A percentile compares a stretch with the other conserved stretches of the same genome.
phyloP scores from a whole-genome alignment of 306 rosid species.

The Lathyrus tuberosus region DNA sequence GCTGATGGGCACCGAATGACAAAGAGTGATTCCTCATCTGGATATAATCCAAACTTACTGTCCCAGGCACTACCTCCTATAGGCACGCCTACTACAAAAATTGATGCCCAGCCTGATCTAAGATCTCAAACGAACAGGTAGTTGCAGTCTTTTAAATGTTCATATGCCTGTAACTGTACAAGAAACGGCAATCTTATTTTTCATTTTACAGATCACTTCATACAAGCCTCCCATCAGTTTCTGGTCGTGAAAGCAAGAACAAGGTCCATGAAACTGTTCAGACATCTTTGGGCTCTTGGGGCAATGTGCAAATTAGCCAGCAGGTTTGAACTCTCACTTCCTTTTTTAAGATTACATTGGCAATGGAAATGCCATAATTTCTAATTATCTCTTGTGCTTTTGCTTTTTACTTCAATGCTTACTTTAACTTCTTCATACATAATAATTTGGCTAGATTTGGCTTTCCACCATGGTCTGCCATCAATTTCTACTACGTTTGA shows the following conservation, averaged over 20 bases:
- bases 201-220: slow-evolving; percentile 59
- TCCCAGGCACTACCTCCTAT: slow-evolving; percentile 87
- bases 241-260: slow-evolving; percentile 62
- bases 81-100: slow-evolving; percentile 86
- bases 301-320: slow-evolving; percentile 66
- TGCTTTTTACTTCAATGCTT: slow-evolving; percentile 13
- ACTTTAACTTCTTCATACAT: background rate
- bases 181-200: slow-evolving; percentile 29
- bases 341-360: background rate
- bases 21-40: slow-evolving; percentile 62
- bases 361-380: slow-evolving; percentile 18
- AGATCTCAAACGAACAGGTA: slow-evolving; percentile 76
- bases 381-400: background rate
- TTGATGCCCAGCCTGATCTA: slow-evolving; percentile 64
- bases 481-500: too few species aligned
- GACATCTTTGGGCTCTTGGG: slow-evolving; percentile 77
- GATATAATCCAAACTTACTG: slow-evolving; percentile 54
- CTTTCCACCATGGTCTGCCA: too few species aligned
- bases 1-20: slow-evolving; percentile 55
- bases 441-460: background rate
- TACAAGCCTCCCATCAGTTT: slow-evolving; percentile 53
- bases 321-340: slow-evolving; percentile 59
- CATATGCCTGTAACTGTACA: background rate
- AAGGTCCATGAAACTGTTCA: slow-evolving; percentile 65
- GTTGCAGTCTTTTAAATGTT: slow-evolving; percentile 26